Conservation (phyloP, 2,329 filamentous ascomycete species). For the Pseudogymnoascus sp. region DNA sequence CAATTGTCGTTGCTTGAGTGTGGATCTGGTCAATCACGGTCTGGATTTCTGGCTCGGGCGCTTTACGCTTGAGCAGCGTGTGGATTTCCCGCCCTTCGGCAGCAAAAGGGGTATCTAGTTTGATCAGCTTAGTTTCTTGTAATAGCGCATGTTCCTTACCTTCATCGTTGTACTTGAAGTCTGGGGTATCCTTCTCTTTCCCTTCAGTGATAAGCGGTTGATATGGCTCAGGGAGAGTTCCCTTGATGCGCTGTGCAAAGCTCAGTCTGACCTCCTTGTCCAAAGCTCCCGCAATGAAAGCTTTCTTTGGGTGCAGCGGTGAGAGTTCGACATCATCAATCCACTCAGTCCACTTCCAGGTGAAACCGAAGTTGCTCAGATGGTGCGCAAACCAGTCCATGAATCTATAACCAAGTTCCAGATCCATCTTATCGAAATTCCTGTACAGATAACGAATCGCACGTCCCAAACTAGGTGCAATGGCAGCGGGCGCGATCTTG, state of each 20-base stretch:
- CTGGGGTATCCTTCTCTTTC: conserved; percentile 92
- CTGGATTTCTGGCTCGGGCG: conserved; percentile 79
- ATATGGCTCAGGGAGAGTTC: conserved; percentile 81
- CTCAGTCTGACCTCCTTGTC: conserved; percentile 97
- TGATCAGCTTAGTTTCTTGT: conserved; percentile 15
- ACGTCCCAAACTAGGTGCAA: conserved; percentile 86
- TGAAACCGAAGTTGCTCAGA: conserved; percentile 97
- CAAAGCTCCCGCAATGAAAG: conserved; percentile 82
- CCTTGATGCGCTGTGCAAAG: conserved; percentile 92
- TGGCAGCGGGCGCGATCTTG: conserved; percentile 92
- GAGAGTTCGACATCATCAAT: conserved; percentile 75
- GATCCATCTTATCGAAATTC: conserved; percentile 73
- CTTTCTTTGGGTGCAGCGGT: conserved; percentile 77
- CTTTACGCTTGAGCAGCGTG: conserved; percentile 74
- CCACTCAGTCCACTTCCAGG: conserved; percentile 99
- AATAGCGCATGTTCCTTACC: conserved; percentile 44
- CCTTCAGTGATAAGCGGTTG: conserved; percentile 73
- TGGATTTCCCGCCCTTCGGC: conserved; percentile 79
- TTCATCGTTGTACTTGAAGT: conserved; percentile 81
- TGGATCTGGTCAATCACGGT: conserved; percentile 75
- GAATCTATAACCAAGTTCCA: conserved; percentile 82
- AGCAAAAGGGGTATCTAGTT: conserved; percentile 65
- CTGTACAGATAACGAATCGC: conserved; percentile 90
- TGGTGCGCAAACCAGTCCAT: conserved; percentile 98
- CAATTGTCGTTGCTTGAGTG: conserved; percentile 63